Conservation (phyloP, 1,139 yeast genomes). For the Torulaspora globosa region DNA sequence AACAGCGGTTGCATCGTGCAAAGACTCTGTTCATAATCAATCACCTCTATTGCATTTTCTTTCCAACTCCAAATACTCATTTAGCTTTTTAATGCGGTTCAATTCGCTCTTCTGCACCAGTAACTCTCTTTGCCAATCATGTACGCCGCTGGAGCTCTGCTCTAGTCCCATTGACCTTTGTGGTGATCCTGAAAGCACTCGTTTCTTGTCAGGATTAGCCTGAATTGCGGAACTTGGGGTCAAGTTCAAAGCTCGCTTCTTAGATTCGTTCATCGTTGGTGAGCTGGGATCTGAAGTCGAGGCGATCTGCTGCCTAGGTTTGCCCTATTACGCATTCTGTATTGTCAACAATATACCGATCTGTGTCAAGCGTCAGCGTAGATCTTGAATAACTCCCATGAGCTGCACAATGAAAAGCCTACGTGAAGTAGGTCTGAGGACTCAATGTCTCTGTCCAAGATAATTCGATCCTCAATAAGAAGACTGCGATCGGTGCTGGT, state of each 20-base stretch:
- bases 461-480: slow-evolving; percentile 14
- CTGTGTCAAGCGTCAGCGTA: background rate
- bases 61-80: slow-evolving; percentile 26
- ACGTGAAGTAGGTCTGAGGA: background rate
- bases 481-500: slow-evolving; percentile 30
- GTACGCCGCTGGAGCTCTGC: slow-evolving; percentile 2
- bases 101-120: slow-evolving; percentile 22
- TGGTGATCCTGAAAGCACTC: slow-evolving; percentile 16
- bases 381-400: background rate
- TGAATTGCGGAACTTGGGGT: slow-evolving; percentile 14
- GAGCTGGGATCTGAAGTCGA: background rate
- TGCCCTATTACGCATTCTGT: background rate
- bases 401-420: background rate
- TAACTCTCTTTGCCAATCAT: slow-evolving; percentile 24
- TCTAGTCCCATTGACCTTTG: slow-evolving; percentile 9
- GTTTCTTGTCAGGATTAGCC: slow-evolving; percentile 11
- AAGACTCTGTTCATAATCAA: slow-evolving; percentile 7
- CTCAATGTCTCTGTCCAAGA: slow-evolving; percentile 10
- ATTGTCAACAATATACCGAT: background rate
- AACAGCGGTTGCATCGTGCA: slow-evolving; percentile 33
- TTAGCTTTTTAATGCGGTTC: slow-evolving; percentile 20
- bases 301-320: too few species aligned
- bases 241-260: slow-evolving; percentile 14
- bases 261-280: slow-evolving; percentile 10
- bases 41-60: slow-evolving; percentile 10